Evolutionary conservation across 139 green algal genomes (phyloP).

Genomic region (Monoraphidium neglectum): DNA sequence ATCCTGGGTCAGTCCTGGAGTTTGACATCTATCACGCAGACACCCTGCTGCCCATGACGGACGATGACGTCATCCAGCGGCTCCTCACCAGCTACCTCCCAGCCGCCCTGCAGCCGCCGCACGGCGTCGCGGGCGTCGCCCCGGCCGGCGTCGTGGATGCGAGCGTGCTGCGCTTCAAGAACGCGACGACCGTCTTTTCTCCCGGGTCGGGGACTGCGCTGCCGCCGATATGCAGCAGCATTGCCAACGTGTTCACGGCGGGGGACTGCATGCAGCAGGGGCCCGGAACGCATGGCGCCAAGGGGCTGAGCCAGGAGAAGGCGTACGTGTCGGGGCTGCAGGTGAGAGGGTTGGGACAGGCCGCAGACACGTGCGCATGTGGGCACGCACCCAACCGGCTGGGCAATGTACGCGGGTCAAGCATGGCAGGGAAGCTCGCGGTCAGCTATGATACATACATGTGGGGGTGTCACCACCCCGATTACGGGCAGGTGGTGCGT

Average conservation of each 20-base stretch:
- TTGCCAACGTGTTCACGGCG: constrained; percentile 61
- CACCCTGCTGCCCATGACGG: constrained; percentile 68
- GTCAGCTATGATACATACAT: no score
- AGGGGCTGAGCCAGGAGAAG: constrained; percentile 85
- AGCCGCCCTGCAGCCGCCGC: constrained; percentile 2
- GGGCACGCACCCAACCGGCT: no score
- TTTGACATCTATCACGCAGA: constrained; percentile 82
- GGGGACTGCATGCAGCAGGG: constrained; percentile 83
- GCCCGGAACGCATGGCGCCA: constrained; percentile 64
- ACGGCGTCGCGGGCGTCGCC: constrained; percentile 47
- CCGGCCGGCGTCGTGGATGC: constrained; percentile 63
- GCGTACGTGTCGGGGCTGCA: constrained; percentile 80
- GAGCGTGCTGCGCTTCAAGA: constrained; percentile 65
- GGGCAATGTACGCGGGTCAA: no score
- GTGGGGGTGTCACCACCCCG: no score
- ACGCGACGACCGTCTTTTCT: constrained; percentile 81
- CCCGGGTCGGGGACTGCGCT: constrained; percentile 51
- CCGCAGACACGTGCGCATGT: no score
- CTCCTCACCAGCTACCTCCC: constrained; percentile 30
- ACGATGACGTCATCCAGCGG: constrained; percentile 62
- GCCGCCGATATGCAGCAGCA: constrained; percentile 2
- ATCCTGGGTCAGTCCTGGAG: constrained; percentile 64
- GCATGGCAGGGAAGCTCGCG: no score
- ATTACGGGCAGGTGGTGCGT: no score
- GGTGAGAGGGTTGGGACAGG: constrained; percentile 25